Evolutionary conservation across 1,284 basidiomycete species (phyloP).

Genomic region (Austropuccinia psidii): DNA sequence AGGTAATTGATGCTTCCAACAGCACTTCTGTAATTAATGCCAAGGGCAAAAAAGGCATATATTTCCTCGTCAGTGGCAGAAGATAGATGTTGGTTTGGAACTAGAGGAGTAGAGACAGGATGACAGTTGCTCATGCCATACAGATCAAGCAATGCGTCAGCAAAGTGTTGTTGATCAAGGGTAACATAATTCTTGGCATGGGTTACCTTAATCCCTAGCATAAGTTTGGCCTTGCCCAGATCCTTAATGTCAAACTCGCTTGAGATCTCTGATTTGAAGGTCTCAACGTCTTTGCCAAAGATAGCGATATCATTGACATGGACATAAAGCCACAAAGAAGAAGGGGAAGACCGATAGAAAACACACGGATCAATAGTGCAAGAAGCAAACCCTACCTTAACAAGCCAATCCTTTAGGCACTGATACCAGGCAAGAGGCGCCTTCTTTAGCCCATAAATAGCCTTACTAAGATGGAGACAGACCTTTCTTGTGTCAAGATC

Average conservation of each 20-base stretch:
- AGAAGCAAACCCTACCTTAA: not conserved
- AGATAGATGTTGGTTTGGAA: not conserved
- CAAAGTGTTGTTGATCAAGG: not conserved
- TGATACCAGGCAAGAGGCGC: not conserved
- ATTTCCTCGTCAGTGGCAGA: not conserved
- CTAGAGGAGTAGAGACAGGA: not conserved
- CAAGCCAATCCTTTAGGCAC: not conserved
- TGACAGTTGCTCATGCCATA: not conserved
- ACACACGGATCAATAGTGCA: not conserved
- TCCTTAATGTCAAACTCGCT: not conserved
- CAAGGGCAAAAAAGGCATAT: not conserved
- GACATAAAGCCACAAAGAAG: not conserved
- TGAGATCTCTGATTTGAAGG: not conserved
- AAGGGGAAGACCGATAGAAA: not conserved
- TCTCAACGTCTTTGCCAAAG: no score
- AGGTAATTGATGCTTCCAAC: slow-evolving; percentile 2
- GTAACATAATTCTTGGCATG: not conserved
- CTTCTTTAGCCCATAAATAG: not conserved
- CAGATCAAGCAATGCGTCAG: not conserved
- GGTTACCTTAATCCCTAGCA: not conserved
- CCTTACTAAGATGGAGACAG: not conserved
- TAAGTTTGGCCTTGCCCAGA: not conserved
- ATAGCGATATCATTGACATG: not conserved
- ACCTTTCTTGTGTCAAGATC: not conserved
- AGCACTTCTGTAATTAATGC: not conserved